Base-by-base conservation (phyloP, 1,284 basidiomycete genomes). In the Rhodotorula sp. region DNA sequence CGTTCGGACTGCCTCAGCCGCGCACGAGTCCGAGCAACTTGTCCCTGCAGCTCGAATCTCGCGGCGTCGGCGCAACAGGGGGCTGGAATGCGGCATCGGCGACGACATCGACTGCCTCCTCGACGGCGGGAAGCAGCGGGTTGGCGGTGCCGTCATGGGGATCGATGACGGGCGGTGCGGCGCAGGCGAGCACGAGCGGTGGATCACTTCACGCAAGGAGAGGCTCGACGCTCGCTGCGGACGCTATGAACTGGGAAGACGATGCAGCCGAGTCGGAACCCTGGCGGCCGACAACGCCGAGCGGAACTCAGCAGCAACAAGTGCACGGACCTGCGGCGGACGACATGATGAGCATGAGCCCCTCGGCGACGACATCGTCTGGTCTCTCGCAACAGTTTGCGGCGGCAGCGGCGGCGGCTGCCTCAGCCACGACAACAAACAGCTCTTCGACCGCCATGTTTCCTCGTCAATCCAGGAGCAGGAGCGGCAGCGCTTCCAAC, bases 341-440 rank as follows among this genome's bases (percentile, higher is more conserved):
- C 51, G 65, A 66, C 22, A 56, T 60, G 48, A 58, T 70, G 48
- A 64, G 65, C 22, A 56, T 70, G 48, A 67, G 65, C 45, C 62
- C 68, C 6, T 45, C 53, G 26, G 44, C 37, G 45, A 65, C 62
- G 7, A 15, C 54, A 6, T 20, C 42, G 30, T 33, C 49, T 3
- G 45, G 37, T 2, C 63, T 37, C n/a, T 45, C 63, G 3, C 24
- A 44, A 22, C 48, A 49, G 18, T 49, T 42, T 42, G 37, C 37
- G 37, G 37, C 37, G 37, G 37, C 37, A 2, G 37, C 37, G 37
- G 37, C 37, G 37, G 37, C 37, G 7, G 37, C 8, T 42, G 37
- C 33, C 8, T 33, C 33, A 33, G 33, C 37, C 37, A 42, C 37
- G 7, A 10, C 37, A 12, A 10, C 37, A 42, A 42, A 42, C 37